phyloP scores from a whole-genome alignment of 2,329 filamentous ascomycete species.

The Trichoderma cornu-damae region DNA sequence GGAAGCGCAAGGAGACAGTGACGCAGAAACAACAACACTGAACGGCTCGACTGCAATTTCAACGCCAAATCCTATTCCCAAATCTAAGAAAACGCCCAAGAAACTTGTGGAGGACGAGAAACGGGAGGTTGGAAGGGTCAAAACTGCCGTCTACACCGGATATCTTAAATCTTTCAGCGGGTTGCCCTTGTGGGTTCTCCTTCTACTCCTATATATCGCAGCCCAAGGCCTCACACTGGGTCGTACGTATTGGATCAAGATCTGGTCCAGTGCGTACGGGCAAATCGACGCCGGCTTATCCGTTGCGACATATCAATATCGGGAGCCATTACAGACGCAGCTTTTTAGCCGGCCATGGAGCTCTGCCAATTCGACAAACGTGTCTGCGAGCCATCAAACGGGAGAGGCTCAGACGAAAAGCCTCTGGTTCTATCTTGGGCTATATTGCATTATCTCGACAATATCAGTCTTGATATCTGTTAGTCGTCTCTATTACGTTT shows the following conservation, averaged over 20 bases:
- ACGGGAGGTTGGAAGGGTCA: constrained; percentile 6
- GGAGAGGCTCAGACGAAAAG: not conserved
- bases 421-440: constrained; percentile 7
- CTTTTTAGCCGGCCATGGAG: not conserved
- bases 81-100: not conserved
- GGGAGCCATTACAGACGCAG: not conserved
- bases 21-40: not conserved
- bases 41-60: not conserved
- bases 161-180: constrained; percentile 9
- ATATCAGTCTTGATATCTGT: constrained; percentile 1
- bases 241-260: constrained; percentile 10
- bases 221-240: not conserved
- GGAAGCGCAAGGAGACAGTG: not conserved
- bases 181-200: not conserved
- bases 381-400: not conserved
- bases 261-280: not conserved
- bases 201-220: not conserved
- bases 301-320: not conserved
- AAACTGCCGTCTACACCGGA: constrained; percentile 3
- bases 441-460: constrained; percentile 2
- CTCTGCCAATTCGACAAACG: not conserved
- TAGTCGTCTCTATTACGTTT: constrained; percentile 7
- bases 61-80: not conserved
- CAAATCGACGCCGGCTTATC: not conserved
- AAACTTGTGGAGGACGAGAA: constrained; percentile 14